Evolutionary conservation across 2,329 filamentous ascomycete genomes (phyloP), one percentile per base, ranked within the genome.

Genomic region (Ophiostoma sp.): DNA sequence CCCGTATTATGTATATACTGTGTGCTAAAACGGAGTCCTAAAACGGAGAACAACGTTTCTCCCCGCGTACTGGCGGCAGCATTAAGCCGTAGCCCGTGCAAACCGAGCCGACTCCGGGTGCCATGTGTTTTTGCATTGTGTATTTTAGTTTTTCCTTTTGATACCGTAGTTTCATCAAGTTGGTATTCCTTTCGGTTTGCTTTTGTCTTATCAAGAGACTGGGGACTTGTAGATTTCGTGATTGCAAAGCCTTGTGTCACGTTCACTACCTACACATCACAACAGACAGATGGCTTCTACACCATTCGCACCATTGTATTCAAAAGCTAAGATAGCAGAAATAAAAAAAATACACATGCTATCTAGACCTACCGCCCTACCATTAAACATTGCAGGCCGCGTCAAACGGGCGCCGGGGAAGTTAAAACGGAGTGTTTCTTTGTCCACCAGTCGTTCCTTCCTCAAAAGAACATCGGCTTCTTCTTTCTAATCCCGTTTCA

Each of bases 61-160:
- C 57, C 57, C 57, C 57, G 57, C 23, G 15, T 17, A 33, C 27
- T 62, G 57, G 57, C 57, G 57, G 57, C 57, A 62, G 57, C 27
- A 62, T 62, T 62, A 33, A 62, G 57, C 57, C 57, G 57, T 62
- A 31, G 27, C 27, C 57, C 57, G 57, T 62, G 57, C 13, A 10
- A 33, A 62, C 27, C 33, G 27, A 33, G 57, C 57, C 23, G 57
- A 62, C 57, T 62, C 57, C 57, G 57, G 52, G 27, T 33, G 27
- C 57, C 52, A 27, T 57, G 52, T 62, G 57, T 20, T 62, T 62
- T 33, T 60, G 27, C 13, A 4, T 27, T 57, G n/a, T 57, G 23
- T 27, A 0, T 23, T 48, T 13, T 15, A 17, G 4, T 23, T 57
- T 27, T 5, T 31, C n/a, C 23, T 15, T 15, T 27, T 15, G 52